phyloP scores from a whole-genome alignment of 805 yeast species.

The Yarrowia sp. region DNA sequence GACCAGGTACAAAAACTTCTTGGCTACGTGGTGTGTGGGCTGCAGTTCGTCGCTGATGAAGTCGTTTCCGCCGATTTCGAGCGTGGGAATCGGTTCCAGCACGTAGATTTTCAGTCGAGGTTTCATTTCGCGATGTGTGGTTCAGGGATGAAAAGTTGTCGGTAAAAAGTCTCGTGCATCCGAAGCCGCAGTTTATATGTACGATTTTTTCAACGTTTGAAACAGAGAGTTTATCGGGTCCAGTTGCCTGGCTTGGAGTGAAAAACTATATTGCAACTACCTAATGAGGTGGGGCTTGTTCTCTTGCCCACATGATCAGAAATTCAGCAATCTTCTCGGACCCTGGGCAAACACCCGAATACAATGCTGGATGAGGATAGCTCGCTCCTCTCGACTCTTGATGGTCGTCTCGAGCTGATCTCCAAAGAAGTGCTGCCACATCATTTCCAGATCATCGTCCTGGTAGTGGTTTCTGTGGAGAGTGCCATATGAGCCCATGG shows the following conservation, averaged over 20 bases:
- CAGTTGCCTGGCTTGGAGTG: no score
- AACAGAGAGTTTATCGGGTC: no score
- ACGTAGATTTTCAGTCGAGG: slow-evolving; percentile 6
- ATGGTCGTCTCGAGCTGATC: slow-evolving; percentile 6
- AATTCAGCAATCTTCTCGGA: neutral
- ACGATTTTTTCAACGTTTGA: no score
- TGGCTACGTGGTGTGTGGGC: neutral
- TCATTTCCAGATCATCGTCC: slow-evolving; percentile 27
- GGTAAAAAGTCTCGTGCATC: neutral
- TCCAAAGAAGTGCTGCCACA: slow-evolving; percentile 15
- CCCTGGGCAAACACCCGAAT: slow-evolving; percentile 32
- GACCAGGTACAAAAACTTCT: slow-evolving; percentile 3
- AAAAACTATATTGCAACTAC: no score
- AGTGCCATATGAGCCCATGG: slow-evolving; percentile 15
- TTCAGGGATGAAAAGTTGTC: no score
- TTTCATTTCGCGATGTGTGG: neutral
- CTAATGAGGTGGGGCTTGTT: no score
- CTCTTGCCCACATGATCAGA: neutral
- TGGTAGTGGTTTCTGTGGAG: slow-evolving; percentile 17
- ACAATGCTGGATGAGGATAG: slow-evolving; percentile 5
- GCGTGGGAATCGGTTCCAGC: slow-evolving; percentile 18
- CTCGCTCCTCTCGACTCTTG: slow-evolving; percentile 6
- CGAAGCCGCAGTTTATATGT: no score
- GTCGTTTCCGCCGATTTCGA: neutral
- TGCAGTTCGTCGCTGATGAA: neutral